Evolutionary conservation across 768 basidiomycete species (phyloP).

Genomic region (Ramaria sp.): DNA sequence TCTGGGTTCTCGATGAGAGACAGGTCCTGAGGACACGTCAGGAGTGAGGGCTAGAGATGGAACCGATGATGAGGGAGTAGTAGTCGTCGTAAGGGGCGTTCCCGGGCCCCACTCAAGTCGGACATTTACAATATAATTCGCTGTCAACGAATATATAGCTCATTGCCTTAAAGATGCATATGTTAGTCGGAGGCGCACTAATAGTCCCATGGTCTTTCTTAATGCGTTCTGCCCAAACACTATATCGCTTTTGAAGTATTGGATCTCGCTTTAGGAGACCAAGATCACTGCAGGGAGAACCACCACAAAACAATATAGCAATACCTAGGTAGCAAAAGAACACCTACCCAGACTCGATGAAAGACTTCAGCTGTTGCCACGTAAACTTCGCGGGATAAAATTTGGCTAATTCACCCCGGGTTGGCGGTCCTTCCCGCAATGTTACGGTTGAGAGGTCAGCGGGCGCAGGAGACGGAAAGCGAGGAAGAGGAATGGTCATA

Average conservation of each 20-base stretch:
- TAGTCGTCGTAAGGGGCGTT: constrained; percentile 1
- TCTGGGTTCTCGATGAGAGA: neutral
- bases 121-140: constrained; percentile 57
- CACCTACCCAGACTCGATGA: constrained; percentile 65
- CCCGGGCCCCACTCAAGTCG: constrained; percentile 60
- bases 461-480: neutral
- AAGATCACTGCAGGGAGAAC: constrained; percentile 45
- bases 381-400: constrained; percentile 71
- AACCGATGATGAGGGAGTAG: constrained; percentile 5
- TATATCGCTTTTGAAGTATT: constrained; percentile 56
- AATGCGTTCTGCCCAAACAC: constrained; percentile 44
- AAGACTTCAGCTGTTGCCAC: constrained; percentile 64
- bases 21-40: neutral
- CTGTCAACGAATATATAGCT: constrained; percentile 27
- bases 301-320: neutral
- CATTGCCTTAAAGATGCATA: neutral
- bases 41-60: constrained; percentile 10
- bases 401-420: constrained; percentile 48
- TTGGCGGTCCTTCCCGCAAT: constrained; percentile 43
- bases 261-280: constrained; percentile 69
- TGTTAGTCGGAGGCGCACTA: constrained; percentile 27
- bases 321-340: neutral
- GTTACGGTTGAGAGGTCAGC: constrained; percentile 1
- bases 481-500: constrained; percentile 6
- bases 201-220: constrained; percentile 51